Evolutionary conservation across 495 filamentous ascomycete genomes (phyloP), one percentile per base, ranked within the genome.

Genomic region (Lichenothelia convexa): DNA sequence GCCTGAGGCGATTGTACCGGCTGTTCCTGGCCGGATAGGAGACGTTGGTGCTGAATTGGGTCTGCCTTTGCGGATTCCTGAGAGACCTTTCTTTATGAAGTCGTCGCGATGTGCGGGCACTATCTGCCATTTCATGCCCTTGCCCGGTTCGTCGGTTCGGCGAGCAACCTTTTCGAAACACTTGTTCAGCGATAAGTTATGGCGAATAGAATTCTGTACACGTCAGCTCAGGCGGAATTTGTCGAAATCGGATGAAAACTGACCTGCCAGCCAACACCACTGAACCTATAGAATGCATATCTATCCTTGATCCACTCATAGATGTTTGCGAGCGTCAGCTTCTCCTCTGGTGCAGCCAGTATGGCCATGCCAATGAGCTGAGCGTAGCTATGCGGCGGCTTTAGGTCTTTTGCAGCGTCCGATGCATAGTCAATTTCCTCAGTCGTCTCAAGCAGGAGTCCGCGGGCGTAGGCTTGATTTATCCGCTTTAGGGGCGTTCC

Each of bases 51-150:
- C n/a, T n/a, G n/a, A n/a, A n/a, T n/a, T n/a, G n/a, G n/a, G n/a
- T n/a, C n/a, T n/a, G n/a, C n/a, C n/a, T n/a, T n/a, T n/a, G n/a
- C n/a, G n/a, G n/a, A n/a, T n/a, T n/a, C 43, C 41, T 12, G 47
- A 45, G 22, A 58, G 43, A 13, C 46, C 47, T 45, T 74, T 75
- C 55, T 71, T 73, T 41, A 73, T 61, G 37, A 74, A 76, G 32
- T 91, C 82, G 4, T 93, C 79, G 19, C 79, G 75, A 29, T 74
- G 61, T 35, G 85, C 80, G 1, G 74, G 68, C 2, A 80, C 74
- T 49, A 97, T 79, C 55, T 78, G 74, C 89, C 89, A 97, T 51
- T 94, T 93, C 86, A 93, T 93, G 18, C 89, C 89, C 59, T 97
- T 97, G 2, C 89, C 89, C 2, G 89, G 89, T 50, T 97, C 91